phyloP scores from a whole-genome alignment of 345 rosid species.

The Orychophragmus violaceus region DNA sequence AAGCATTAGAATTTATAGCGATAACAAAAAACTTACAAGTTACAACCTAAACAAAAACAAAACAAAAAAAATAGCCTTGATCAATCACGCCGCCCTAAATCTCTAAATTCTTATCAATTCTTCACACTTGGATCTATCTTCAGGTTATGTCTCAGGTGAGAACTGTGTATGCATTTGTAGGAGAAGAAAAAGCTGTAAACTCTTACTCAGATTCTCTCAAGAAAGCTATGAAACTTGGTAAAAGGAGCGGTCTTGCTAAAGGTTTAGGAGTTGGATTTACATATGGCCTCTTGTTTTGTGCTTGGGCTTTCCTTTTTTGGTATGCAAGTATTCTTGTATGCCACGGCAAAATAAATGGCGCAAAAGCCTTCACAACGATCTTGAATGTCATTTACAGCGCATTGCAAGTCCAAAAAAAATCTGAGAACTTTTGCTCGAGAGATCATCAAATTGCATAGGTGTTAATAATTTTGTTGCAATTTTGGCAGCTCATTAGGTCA shows the following conservation, averaged over 20 bases:
- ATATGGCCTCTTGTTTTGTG: constrained; percentile 58
- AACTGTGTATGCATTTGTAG: constrained; percentile 71
- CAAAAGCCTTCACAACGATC: constrained; percentile 70
- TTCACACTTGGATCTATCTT: too few relatives aligned
- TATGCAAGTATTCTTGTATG: constrained; percentile 70
- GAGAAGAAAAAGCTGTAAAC: constrained; percentile 60
- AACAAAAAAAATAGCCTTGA: too few relatives aligned
- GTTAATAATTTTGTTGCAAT: background rate
- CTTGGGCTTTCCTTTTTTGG: constrained; percentile 65
- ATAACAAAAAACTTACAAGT: too few relatives aligned
- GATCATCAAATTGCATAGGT: constrained; percentile 14
- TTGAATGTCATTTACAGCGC: constrained; percentile 73
- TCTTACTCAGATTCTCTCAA: constrained; percentile 54
- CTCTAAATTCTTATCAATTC: too few relatives aligned
- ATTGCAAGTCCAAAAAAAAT: constrained; percentile 48
- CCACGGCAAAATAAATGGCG: constrained; percentile 58
- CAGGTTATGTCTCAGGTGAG: constrained; percentile 77
- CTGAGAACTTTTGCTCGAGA: too few relatives aligned
- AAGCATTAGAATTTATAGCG: too few relatives aligned
- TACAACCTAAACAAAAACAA: too few relatives aligned
- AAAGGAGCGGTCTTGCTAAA: constrained; percentile 63
- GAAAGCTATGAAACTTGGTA: constrained; percentile 49
- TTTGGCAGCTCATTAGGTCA: constrained; percentile 74
- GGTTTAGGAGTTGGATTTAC: constrained; percentile 75
- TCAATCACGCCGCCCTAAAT: too few relatives aligned